Evolutionary conservation across 257 asterid genomes (phyloP), one percentile per base, ranked within the genome.

Genomic region (Forsythia viridissima): DNA sequence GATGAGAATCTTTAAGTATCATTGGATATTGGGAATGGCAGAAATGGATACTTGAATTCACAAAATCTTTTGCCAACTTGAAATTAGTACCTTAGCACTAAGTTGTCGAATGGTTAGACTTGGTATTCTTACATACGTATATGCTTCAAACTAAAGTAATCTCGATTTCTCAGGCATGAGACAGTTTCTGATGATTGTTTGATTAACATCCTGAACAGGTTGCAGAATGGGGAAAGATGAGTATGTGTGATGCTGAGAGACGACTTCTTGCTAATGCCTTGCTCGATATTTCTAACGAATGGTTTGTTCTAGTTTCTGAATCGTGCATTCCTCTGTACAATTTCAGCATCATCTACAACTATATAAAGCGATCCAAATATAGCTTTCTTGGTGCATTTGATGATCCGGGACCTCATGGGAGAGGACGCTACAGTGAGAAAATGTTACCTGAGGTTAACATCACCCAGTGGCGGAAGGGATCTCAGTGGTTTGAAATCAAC

Each of bases 221-320:
- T 40, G 46, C 89, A 13, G 86, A 85, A 71, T 88, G 91, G 89
- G 91, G 91, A 73, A 83, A 16, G 76, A 88, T 88, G 85, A 85
- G 86, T 59, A 82, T 88, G 82, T 85, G 89, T 65, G 88, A 88
- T 82, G 91, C 89, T 0, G 89, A 88, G 87, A 85, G 82, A 82
- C 82, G 91, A 82, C 91, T 88, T 61, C 61, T 88, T 41, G 91
- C 91, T 4, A 88, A 88, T 40, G 89, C 91, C 18, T 83, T 88
- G 75, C 87, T 88, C 5, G 91, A 88, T 38, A 78, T 84, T 74
- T 80, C 76, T 61, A 88, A 88, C 21, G 89, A 88, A 72, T 74
- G 91, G 88, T 88, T 88, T 73, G 75, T 88, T 80, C 89, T 88
- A 5, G 78, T 88, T 3, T 88, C 91, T 0, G 91, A 88, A 76